Evolutionary conservation across 1,284 basidiomycete genomes (phyloP).

Genomic region (Hemileccinum hortonii): DNA sequence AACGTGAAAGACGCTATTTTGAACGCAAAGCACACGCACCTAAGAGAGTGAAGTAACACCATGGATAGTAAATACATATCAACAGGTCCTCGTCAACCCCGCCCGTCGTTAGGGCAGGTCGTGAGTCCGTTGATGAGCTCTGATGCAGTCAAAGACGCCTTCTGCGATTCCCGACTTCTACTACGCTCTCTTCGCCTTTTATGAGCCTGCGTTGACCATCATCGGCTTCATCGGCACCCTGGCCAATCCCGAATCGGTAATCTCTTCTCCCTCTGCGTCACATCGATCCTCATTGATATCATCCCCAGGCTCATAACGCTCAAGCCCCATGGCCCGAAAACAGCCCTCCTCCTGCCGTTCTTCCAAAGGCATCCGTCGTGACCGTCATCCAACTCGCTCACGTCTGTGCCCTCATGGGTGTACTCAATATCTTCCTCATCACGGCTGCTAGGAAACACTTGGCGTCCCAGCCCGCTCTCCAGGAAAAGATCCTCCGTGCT

Average conservation of each 20-base stretch:
- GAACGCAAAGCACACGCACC: conserved; percentile 33
- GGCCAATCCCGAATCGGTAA: conserved; percentile 65
- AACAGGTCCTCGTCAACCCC: too few species aligned
- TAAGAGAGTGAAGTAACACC: conserved; percentile 47
- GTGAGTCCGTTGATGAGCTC: background rate
- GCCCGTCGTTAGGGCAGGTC: conserved; percentile 46
- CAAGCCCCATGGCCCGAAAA: conserved; percentile 69
- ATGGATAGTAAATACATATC: conserved; percentile 2
- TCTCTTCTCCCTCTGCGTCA: conserved; percentile 5
- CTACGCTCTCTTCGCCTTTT: conserved; percentile 68
- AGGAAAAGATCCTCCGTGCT: conserved; percentile 65
- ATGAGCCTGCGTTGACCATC: conserved; percentile 67
- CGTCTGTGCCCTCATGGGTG: conserved; percentile 68
- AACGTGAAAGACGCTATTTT: background rate
- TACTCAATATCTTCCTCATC: conserved; percentile 67
- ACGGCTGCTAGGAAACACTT: conserved; percentile 59
- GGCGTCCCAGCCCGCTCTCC: conserved; percentile 53
- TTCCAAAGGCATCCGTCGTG: conserved; percentile 64
- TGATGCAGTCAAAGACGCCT: conserved; percentile 39
- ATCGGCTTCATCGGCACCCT: conserved; percentile 64
- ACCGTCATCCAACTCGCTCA: conserved; percentile 70
- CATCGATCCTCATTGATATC: conserved; percentile 9
- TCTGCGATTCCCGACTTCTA: conserved; percentile 71
- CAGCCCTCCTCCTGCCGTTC: conserved; percentile 44
- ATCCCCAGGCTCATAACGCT: conserved; percentile 60